Evolutionary conservation across 345 rosid species (phyloP), one percentile per base, ranked within the genome.

Genomic region (Geranium brycei): DNA sequence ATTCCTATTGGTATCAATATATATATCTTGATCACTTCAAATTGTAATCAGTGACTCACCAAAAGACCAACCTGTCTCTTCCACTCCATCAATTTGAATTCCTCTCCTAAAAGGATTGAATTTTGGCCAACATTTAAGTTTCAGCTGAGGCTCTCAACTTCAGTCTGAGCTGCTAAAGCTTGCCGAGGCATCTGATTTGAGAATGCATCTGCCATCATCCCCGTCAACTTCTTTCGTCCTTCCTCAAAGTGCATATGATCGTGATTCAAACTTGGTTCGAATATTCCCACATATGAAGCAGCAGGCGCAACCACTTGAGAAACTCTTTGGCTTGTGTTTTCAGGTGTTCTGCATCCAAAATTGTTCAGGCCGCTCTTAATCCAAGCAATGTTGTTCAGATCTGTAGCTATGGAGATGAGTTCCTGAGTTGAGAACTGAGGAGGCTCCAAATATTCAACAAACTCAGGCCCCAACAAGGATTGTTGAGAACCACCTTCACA

Each of bases 361-460:
- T 69, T 83, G 69, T 85, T 87, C 41, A 89, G 87, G 23, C 88
- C 87, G 61, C 91, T 89, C 70, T 68, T 85, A 55, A 87, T 87
- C 93, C 98, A 86, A 6, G 97, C 88, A 59, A 89, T 86, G 69
- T 81, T 87, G 83, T 86, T 89, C 77, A 92, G 70, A 71, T 92
- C 95, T 0, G 95, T 85, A 17, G 95, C 95, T 65, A 87, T 69
- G 64, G 91, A 83, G 69, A 89, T 79, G 59, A 92, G 66, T 68
- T 89, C 93, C 59, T 82, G 85, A 74, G 81, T 81, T 15, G 83
- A 79, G 71, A 83, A 77, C 32, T 73, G 57, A 51, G 81, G 83
- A 28, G 66, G 75, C 71, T 89, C 98, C 59, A 84, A 87, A 61
- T 82, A 86, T 63, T 89, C 98, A 32, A 86, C 72, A 66, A 92